phyloP scores from a whole-genome alignment of 2,329 filamentous ascomycete genomes.

The Ceratocystis cacaofunesta region DNA sequence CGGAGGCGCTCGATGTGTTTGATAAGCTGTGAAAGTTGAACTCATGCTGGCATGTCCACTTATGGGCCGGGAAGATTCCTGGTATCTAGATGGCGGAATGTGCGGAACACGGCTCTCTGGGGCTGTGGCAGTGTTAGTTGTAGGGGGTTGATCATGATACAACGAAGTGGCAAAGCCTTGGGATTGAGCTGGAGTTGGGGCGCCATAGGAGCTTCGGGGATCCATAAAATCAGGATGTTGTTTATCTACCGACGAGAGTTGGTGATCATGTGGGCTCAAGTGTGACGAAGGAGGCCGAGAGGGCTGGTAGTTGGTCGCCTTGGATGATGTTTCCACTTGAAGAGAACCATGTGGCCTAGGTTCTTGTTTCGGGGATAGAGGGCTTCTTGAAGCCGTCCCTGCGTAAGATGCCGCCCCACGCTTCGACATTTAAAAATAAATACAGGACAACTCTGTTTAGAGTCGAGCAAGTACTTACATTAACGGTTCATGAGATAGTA shows the following conservation, averaged over 20 bases:
- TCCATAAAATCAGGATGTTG: neutral
- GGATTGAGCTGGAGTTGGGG: neutral
- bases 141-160: neutral
- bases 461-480: neutral
- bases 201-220: neutral
- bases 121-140: neutral
- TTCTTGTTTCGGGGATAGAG: neutral
- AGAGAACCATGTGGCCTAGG: neutral
- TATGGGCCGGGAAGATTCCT: neutral
- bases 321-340: neutral
- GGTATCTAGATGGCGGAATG: neutral
- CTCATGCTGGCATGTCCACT: neutral
- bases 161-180: neutral
- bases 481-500: neutral
- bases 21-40: neutral
- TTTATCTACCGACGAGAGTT: neutral
- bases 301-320: neutral
- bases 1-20: neutral
- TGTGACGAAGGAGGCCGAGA: neutral
- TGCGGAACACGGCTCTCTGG: neutral
- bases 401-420: neutral
- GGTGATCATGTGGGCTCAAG: neutral
- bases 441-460: neutral
- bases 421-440: constrained; percentile 2
- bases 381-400: neutral